Evolutionary conservation across 345 rosid genomes (phyloP).

Genomic region (Eucalyptus pumila): DNA sequence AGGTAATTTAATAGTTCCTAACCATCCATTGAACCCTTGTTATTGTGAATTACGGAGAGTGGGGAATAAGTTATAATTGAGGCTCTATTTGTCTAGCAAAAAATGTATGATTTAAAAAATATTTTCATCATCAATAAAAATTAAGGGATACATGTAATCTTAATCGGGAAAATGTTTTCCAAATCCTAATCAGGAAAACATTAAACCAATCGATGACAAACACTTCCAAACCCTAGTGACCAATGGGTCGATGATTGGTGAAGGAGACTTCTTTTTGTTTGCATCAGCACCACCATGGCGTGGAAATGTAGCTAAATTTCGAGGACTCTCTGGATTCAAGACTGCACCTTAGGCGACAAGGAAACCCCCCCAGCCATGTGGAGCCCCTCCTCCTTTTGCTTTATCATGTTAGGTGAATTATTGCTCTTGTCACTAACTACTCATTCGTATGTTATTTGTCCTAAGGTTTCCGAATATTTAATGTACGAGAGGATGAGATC

Average conservation of each 20-base stretch:
- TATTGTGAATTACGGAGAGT: not conserved
- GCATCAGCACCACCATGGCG: not conserved
- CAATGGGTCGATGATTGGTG: not conserved
- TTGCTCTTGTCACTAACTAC: not conserved
- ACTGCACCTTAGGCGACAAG: not conserved
- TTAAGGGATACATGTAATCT: too few relatives aligned
- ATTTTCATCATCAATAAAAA: not conserved
- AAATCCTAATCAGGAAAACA: not conserved
- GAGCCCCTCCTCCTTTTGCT: not conserved
- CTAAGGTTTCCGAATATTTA: not conserved
- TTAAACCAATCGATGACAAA: not conserved
- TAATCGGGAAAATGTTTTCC: too few relatives aligned
- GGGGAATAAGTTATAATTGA: not conserved
- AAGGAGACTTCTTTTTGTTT: not conserved
- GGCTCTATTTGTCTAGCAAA: not conserved
- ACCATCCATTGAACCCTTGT: not conserved
- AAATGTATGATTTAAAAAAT: too few relatives aligned
- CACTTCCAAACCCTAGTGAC: not conserved
- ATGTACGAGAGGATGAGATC: not conserved
- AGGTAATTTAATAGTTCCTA: not conserved
- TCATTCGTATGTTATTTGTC: not conserved
- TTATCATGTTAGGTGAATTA: not conserved
- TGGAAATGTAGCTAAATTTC: not conserved
- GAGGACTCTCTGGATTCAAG: not conserved
- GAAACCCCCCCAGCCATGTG: not conserved